A percentile compares a stretch with the other conserved stretches of the same genome.
These are phyloP conservation scores for Paecilomyces fulvus DNA, from an alignment of 2,329 filamentous ascomycete species.

Conservation along the genomic window DNA sequence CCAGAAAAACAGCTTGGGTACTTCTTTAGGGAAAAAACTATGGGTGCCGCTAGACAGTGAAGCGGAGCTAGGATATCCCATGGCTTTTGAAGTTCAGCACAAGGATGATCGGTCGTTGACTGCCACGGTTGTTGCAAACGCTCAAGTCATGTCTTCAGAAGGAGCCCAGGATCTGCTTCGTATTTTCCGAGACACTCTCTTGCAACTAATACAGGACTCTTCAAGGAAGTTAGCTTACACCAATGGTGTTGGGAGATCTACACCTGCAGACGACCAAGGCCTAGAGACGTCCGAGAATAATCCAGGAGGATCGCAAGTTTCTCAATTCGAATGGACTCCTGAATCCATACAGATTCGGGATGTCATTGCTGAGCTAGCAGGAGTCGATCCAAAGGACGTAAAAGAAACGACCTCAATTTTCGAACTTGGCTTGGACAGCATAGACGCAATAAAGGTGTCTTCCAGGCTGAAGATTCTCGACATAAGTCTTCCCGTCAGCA, in stretches of 20 bases:
- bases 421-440: constrained; percentile 81
- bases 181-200: constrained; percentile 34
- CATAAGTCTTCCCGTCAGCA: constrained; percentile 59
- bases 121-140: constrained; percentile 54
- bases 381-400: constrained; percentile 44
- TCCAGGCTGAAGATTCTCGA: constrained; percentile 57
- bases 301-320: background rate
- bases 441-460: constrained; percentile 79
- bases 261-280: background rate
- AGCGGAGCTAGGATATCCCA: constrained; percentile 57
- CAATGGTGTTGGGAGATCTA: constrained; percentile 1
- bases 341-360: constrained; percentile 47
- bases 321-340: constrained; percentile 50
- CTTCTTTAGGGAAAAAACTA: constrained; percentile 23
- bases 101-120: constrained; percentile 40
- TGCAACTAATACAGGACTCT: constrained; percentile 26
- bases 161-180: constrained; percentile 33
- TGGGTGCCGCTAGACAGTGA: constrained; percentile 50
- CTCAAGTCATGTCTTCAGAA: constrained; percentile 28
- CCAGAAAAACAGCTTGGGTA: constrained; percentile 43
- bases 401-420: constrained; percentile 58
- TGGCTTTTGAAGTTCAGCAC: constrained; percentile 67
- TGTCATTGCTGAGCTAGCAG: constrained; percentile 57
- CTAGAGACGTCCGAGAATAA: background rate
- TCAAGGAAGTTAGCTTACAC: constrained; percentile 9